A percentile compares a stretch with the other conserved stretches of the same genome.
phyloP scores from a whole-genome alignment of 2,329 filamentous ascomycete species.

The Trichoderma koningii region DNA sequence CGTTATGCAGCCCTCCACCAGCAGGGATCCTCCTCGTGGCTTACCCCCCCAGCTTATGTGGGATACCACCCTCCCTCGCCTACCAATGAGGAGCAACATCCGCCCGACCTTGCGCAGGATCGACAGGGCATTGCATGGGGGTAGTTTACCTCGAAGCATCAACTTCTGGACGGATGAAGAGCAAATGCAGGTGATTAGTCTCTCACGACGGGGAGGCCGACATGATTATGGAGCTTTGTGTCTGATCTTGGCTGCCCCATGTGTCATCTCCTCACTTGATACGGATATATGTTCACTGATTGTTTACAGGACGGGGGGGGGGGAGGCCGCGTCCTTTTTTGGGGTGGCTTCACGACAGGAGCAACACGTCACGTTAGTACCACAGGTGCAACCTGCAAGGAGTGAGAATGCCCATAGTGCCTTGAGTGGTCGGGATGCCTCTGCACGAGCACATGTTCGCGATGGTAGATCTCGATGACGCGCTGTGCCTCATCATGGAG shows the following conservation, averaged over 20 bases:
- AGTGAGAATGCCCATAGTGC: not conserved
- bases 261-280: not conserved
- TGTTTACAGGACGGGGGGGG: not conserved
- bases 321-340: not conserved
- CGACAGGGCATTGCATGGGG: not conserved
- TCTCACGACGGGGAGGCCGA: not conserved
- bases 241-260: not conserved
- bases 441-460: not conserved
- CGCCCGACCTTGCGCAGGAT: too few species aligned
- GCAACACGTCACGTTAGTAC: not conserved
- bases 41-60: slow-evolving; percentile 16
- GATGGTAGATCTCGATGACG: too few species aligned
- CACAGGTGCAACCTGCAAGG: not conserved
- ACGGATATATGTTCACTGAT: too few species aligned
- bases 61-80: not conserved
- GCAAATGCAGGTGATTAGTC: not conserved
- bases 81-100: too few species aligned
- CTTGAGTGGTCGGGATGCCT: not conserved
- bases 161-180: not conserved
- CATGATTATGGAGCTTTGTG: not conserved
- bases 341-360: not conserved
- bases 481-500: too few species aligned
- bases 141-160: not conserved
- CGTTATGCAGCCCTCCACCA: slow-evolving; percentile 10
- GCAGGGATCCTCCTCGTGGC: slow-evolving; percentile 9